Conservation (phyloP, 768 basidiomycete species). For the Lentinus tigrinus region DNA sequence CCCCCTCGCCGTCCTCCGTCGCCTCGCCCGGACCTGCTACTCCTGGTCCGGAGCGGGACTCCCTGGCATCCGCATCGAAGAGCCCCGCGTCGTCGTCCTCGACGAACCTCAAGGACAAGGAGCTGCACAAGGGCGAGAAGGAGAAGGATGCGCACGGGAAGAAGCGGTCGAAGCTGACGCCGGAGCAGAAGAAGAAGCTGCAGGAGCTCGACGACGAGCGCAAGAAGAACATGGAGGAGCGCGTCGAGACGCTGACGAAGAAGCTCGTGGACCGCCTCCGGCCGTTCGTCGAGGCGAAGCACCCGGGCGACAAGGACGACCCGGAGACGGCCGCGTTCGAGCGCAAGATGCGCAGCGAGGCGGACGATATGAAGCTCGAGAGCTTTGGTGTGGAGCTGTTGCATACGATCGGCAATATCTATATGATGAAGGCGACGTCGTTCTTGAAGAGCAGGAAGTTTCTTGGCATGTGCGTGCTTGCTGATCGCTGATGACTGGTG, state of each 20-base stretch:
- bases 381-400: constrained; percentile 96
- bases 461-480: constrained; percentile 71
- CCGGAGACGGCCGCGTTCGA: constrained; percentile 81
- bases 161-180: constrained; percentile 55
- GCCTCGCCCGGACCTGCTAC: constrained; percentile 1
- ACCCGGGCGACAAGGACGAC: constrained; percentile 78
- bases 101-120: constrained; percentile 25
- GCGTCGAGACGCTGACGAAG: constrained; percentile 68
- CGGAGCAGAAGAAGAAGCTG: constrained; percentile 85
- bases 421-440: constrained; percentile 89
- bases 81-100: constrained; percentile 25
- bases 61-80: constrained; percentile 5
- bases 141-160: constrained; percentile 35
- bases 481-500: not conserved
- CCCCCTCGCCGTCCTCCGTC: constrained; percentile 3
- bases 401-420: constrained; percentile 88
- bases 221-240: constrained; percentile 73
- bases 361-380: constrained; percentile 94
- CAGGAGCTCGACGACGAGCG: constrained; percentile 81
- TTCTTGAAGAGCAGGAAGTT: constrained; percentile 91
- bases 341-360: constrained; percentile 74
- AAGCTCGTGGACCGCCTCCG: constrained; percentile 85
- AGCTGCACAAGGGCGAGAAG: constrained; percentile 26
- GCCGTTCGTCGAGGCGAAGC: constrained; percentile 88
- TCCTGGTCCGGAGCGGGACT: not conserved